phyloP scores from a whole-genome alignment of 2,329 filamentous ascomycete species.

The Metarhizium anisopliae region DNA sequence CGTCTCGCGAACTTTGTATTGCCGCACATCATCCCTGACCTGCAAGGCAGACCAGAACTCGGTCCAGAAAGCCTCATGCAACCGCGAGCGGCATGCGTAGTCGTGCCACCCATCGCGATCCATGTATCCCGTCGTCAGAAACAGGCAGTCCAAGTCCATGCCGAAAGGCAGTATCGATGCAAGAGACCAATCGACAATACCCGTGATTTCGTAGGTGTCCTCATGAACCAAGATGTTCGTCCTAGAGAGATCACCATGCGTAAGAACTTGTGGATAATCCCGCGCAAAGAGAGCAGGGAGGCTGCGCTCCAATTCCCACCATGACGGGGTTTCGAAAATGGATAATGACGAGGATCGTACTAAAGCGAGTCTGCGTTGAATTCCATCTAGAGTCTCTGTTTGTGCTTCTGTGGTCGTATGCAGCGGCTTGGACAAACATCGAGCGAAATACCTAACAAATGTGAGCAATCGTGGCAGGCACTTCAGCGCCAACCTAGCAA shows the following conservation, averaged over 20 bases:
- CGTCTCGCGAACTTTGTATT: slow-evolving; percentile 1
- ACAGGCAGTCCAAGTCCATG: slow-evolving; percentile 5
- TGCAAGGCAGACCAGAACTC: slow-evolving; percentile 12
- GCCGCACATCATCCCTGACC: slow-evolving; percentile 7
- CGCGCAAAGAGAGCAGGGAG: slow-evolving; percentile 16
- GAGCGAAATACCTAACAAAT: slow-evolving; percentile 16
- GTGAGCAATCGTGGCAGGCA: slow-evolving; percentile 1
- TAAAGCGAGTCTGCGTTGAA: neutral
- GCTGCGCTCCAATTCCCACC: slow-evolving; percentile 10
- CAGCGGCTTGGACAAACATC: slow-evolving; percentile 13
- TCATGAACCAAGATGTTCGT: slow-evolving; percentile 21
- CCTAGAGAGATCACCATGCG: slow-evolving; percentile 19
- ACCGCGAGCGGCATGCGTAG: slow-evolving; percentile 9
- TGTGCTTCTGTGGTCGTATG: neutral
- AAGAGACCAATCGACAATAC: slow-evolving; percentile 21
- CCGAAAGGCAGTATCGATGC: slow-evolving; percentile 12
- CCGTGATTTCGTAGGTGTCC: slow-evolving; percentile 11
- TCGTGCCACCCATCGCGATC: slow-evolving; percentile 11
- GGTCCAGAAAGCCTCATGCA: slow-evolving; percentile 11
- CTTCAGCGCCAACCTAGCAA: slow-evolving; percentile 3
- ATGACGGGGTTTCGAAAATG: neutral
- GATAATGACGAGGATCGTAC: neutral
- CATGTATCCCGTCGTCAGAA: slow-evolving; percentile 12
- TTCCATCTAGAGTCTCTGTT: neutral
- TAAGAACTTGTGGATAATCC: slow-evolving; percentile 20